phyloP scores from a whole-genome alignment of 805 yeast genomes.

The Candida ortonii region DNA sequence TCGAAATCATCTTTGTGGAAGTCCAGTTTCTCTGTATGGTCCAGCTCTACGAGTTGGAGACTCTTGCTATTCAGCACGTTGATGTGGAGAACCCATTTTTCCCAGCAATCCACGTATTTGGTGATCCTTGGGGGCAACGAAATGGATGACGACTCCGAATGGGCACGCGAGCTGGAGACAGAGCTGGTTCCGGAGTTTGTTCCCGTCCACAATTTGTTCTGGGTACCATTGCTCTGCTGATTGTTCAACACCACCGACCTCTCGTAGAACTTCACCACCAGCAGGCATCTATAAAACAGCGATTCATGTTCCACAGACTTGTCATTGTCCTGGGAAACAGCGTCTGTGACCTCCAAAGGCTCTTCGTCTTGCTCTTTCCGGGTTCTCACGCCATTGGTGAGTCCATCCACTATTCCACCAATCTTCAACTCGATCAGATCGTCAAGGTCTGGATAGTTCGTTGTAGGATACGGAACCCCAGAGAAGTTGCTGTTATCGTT shows the following conservation, averaged over 20 bases:
- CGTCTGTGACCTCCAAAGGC: conserved; percentile 1
- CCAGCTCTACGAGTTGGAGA: conserved; percentile 14
- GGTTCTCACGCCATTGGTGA: conserved; percentile 15
- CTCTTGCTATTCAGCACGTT: conserved; percentile 35
- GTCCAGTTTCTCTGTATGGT: conserved; percentile 17
- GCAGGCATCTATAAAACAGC: conserved; percentile 29
- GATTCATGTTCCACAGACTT: conserved; percentile 9
- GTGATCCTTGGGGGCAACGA: conserved; percentile 23
- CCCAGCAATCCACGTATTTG: conserved; percentile 59
- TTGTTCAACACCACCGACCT: conserved; percentile 9
- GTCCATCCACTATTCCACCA: conserved; percentile 28
- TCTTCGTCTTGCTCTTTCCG: conserved; percentile 10
- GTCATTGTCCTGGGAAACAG: no score
- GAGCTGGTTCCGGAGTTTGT: conserved; percentile 10
- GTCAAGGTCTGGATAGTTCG: conserved; percentile 47
- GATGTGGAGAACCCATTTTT: conserved; percentile 61
- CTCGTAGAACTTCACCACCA: conserved; percentile 33
- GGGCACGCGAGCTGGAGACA: conserved; percentile 11
- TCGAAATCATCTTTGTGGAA: conserved; percentile 39
- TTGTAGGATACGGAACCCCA: conserved; percentile 57
- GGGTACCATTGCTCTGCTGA: conserved; percentile 2
- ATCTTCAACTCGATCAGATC: conserved; percentile 36
- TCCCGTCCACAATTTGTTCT: conserved; percentile 52
- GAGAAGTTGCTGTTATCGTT: conserved; percentile 47
- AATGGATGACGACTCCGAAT: conserved; percentile 19